These are phyloP conservation scores for Zygnema circumcarinatum DNA, from an alignment of 139 green algal species.

Conservation along the genomic window DNA sequence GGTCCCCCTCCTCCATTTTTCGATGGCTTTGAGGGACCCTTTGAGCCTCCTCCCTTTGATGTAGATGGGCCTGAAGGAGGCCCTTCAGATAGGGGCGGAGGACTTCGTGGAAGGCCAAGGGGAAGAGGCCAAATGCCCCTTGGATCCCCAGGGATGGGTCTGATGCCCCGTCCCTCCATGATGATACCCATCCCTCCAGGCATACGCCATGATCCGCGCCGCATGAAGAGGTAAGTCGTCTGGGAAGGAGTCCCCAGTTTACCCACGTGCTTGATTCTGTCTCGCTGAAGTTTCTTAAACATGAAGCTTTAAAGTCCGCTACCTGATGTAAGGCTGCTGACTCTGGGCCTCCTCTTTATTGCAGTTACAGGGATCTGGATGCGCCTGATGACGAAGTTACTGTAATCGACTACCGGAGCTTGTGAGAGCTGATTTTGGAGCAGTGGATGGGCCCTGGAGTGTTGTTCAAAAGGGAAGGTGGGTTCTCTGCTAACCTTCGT, in stretches of 20 bases:
- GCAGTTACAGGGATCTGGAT: slow-evolving; percentile 54
- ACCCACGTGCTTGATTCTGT: no score
- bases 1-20: slow-evolving; percentile 16
- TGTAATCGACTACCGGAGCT: slow-evolving; percentile 54
- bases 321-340: no score
- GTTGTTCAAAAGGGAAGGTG: no score
- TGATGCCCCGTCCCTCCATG: not conserved
- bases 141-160: not conserved
- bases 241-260: no score
- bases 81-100: slow-evolving; percentile 7
- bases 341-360: not conserved
- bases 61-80: not conserved
- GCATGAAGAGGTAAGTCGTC: slow-evolving; percentile 22
- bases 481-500: no score
- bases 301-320: no score
- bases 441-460: no score
- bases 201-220: slow-evolving; percentile 2
- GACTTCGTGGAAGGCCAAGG: slow-evolving; percentile 4
- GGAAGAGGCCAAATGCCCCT: not conserved
- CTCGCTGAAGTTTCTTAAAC: no score
- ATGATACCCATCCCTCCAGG: slow-evolving; percentile 24
- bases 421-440: no score
- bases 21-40: slow-evolving; percentile 10
- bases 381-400: slow-evolving; percentile 54
- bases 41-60: slow-evolving; percentile 11